A percentile compares a stretch with the other conserved stretches of the same genome.
Conservation (phyloP, 1,284 basidiomycete species). For the Austropuccinia psidii region DNA sequence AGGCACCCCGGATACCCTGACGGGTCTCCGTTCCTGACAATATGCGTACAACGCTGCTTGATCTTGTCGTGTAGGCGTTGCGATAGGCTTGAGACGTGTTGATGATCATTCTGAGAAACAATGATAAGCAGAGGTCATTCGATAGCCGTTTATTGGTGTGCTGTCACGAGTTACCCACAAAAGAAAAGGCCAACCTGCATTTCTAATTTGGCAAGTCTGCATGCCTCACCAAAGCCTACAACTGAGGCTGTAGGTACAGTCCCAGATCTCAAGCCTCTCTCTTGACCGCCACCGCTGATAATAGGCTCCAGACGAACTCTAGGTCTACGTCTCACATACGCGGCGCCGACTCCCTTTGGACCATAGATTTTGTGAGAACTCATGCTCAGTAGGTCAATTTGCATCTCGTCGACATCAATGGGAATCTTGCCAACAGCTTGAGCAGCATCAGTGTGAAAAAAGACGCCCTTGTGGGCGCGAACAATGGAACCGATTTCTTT, state of each 20-base stretch:
- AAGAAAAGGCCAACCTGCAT: conserved; percentile 69
- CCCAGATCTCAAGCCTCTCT: conserved; percentile 87
- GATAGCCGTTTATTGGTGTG: conserved; percentile 37
- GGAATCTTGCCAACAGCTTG: conserved; percentile 84
- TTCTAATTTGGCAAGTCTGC: conserved; percentile 80
- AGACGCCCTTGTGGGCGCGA: conserved; percentile 54
- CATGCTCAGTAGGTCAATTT: conserved; percentile 91
- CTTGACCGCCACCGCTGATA: conserved; percentile 92
- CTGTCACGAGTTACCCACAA: conserved; percentile 84
- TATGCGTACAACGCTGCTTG: conserved; percentile 73
- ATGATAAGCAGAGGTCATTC: conserved; percentile 26
- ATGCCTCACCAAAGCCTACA: conserved; percentile 92
- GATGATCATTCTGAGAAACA: conserved; percentile 67
- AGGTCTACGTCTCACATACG: conserved; percentile 85
- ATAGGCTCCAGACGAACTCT: conserved; percentile 91
- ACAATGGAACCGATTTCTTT: conserved; percentile 85
- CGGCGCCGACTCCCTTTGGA: conserved; percentile 91
- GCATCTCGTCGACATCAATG: conserved; percentile 88
- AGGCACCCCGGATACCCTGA: conserved; percentile 76
- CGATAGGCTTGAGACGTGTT: conserved; percentile 66
- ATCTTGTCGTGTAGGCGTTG: conserved; percentile 75
- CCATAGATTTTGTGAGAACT: conserved; percentile 98
- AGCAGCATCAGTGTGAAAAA: conserved; percentile 96
- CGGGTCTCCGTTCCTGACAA: conserved; percentile 86
- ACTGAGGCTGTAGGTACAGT: conserved; percentile 83